Base-by-base conservation (phyloP, 768 basidiomycete species). In the Chalciporus chontae region DNA sequence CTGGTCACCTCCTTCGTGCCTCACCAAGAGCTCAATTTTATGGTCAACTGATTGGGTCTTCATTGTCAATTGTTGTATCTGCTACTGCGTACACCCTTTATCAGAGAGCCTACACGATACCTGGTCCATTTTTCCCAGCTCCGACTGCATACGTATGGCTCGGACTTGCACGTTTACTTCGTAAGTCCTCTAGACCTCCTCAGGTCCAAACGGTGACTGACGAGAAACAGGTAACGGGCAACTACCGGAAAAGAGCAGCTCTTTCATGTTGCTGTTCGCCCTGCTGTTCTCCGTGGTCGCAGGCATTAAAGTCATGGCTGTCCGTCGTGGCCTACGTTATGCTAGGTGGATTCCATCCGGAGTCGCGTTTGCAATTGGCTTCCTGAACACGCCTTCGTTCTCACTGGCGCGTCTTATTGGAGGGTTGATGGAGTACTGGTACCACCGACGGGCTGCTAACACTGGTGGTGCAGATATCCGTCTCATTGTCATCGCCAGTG, bases 71-170 rank as follows among this genome's bases (percentile, higher is more conserved):
- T 27, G 56, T 96, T 42, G 87, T 97, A 18, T 93, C 94, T 1
- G 81, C 90, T 0, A 89, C 87, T 1, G 92, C 91, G 7, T 97
- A 87, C 67, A 81, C 77, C 31, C 77, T 97, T 15, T 98, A 97
- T 67, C 87, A 84, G 50, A 82, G 77, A 47, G 91, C 88, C 13
- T 98, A 97, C 67, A 71, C 75, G 17, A 94, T 96, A 47, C 94
- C 94, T 0, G 91, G 92, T 0, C 91, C 93, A 38, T 85, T 87
- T n/a, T 98, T 97, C 69, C 91, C 92, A 6, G 94, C 93, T 0
- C 95, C 95, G 1, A 94, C 90, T 0, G 94, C 94, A 7, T 94
- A 92, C 57, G 89, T 98, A 27, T 98, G 95, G 94, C 73, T 88
- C 21, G 77, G 78, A 51, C 78, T 92, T 21, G 88, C 87, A 15